Base-by-base conservation (phyloP, 306 rosid species). In the Parietaria judaica region DNA sequence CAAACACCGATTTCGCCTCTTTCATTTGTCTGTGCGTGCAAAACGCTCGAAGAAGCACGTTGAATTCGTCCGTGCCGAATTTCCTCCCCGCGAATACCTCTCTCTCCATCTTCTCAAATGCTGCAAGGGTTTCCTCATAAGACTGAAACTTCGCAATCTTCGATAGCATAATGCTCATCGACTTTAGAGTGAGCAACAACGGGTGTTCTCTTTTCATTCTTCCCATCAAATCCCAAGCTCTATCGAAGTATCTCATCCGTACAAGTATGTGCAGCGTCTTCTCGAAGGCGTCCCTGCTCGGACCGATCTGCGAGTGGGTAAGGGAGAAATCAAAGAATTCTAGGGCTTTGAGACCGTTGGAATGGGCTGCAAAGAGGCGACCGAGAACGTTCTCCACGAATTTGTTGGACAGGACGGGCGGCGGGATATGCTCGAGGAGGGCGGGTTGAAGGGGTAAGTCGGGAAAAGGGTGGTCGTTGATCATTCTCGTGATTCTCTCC, bases 11-110 rank as follows among this genome's bases (percentile, higher is more conserved):
- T 56, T 76, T 79, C 3, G 96, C 94, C 63, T 92, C 98, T 64
- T 88, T 92, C 96, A 92, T 86, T 67, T 79, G 90, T 64, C 96
- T 82, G 51, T 86, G 95, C 0, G 86, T 77, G 51, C 90, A 88
- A 61, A 86, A 88, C 6, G 88, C 90, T 72, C 76, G 67, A 50
- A 92, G 77, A 23, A 92, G 88, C 47, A 82, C 85, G 72, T 92
- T 92, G 46, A 88, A 84, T 63, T 92, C 98, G 7, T 87, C 91
- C 11, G 66, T 74, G 9, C 85, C 94, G 41, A 88, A 92, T 56
- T 70, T 72, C 68, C 66, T 66, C 15, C 79, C 85, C 65, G 62
- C 72, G 60, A 84, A 88, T 35, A 88, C 78, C 35, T 82, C 80
- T 14, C 56, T 63, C 78, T 92, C 94, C 94, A 88, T 71, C 71